Evolutionary conservation across 2,329 filamentous ascomycete species (phyloP), one percentile per base, ranked within the genome.

Genomic region (Penicillium olsonii): DNA sequence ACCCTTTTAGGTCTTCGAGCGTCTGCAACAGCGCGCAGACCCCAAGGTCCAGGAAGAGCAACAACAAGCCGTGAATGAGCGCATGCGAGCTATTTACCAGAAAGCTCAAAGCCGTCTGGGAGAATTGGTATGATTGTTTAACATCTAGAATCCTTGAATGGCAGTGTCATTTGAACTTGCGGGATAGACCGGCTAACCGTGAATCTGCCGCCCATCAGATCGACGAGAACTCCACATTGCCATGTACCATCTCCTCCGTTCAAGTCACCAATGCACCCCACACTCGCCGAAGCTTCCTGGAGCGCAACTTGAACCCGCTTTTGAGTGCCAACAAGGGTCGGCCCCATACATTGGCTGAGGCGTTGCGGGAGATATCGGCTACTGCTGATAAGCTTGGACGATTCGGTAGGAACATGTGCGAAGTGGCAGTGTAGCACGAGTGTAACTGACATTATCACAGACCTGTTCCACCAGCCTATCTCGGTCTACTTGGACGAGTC

Each of bases 201-300:
- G 17, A 43, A 52, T 54, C 35, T 20, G 17, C 33, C 11, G 18
- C 20, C 45, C 45, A 61, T 52, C 56, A 91, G 87, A 82, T 95
- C 64, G 82, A 84, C 59, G 83, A 88, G 72, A 95, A 97, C 70
- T 87, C 87, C 58, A 89, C 89, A 37, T 83, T 94, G 50, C 92
- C 94, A 34, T 89, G 94, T 62, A 90, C 90, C 12, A 87, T 99
- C 68, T 89, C 89, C 61, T 88, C 90, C 37, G 83, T 99, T 66
- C 84, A 88, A 61, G 79, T 99, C 53, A 83, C 95, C 54, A 88
- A 91, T 66, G 90, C 90, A 37, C 81, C 82, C 53, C 85, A 94
- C 67, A 96, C 92, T n/a, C 84, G 94, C 56, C 82, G 83, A 61
- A 79, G 81, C 55, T 96, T 99, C 70, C 84, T 99, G 46, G 83